Percentiles rank a stretch among this genome's conserved stretches.
These are phyloP conservation scores for Blastocrithidia nonstop DNA, from an alignment of 208 protist species.

Conservation along the genomic window DNA sequence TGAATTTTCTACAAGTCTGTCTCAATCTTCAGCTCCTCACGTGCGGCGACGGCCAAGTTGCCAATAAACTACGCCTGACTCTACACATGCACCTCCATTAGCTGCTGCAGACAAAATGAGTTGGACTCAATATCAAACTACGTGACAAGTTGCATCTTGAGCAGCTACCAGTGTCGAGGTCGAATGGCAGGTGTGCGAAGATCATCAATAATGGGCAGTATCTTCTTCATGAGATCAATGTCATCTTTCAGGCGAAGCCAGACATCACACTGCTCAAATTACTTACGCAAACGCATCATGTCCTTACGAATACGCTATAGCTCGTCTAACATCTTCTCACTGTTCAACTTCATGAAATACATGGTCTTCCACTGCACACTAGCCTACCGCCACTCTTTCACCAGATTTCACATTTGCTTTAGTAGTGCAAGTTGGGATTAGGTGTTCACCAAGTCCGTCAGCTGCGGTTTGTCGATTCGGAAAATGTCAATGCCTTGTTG, in stretches of 20 bases:
- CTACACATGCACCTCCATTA: slow-evolving; percentile 91
- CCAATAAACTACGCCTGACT: slow-evolving; percentile 87
- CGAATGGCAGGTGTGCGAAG: slow-evolving; percentile 90
- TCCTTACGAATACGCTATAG: slow-evolving; percentile 69
- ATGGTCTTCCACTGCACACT: slow-evolving; percentile 80
- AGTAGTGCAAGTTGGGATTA: slow-evolving; percentile 78
- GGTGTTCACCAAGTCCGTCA: slow-evolving; percentile 84
- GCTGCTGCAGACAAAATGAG: slow-evolving; percentile 85
- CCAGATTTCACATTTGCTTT: slow-evolving; percentile 83
- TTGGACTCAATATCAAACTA: slow-evolving; percentile 84
- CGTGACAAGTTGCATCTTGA: slow-evolving; percentile 86
- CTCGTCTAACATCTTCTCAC: slow-evolving; percentile 87
- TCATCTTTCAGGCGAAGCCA: slow-evolving; percentile 87
- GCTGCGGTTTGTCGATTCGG: slow-evolving; percentile 77
- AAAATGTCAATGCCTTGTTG: slow-evolving; percentile 93
- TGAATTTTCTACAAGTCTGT: slow-evolving; percentile 84
- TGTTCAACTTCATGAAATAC: slow-evolving; percentile 85
- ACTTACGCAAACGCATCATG: slow-evolving; percentile 72
- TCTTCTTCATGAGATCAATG: slow-evolving; percentile 91
- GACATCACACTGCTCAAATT: slow-evolving; percentile 88
- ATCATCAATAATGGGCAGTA: slow-evolving; percentile 93
- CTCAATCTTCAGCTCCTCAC: slow-evolving; percentile 93
- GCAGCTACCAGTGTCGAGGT: slow-evolving; percentile 85
- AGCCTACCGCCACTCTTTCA: slow-evolving; percentile 80
- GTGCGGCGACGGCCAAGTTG: slow-evolving; percentile 85